Evolutionary conservation across 225 moss, liverwort and hornwort species (phyloP).

Genomic region (Sphagnum contortum): DNA sequence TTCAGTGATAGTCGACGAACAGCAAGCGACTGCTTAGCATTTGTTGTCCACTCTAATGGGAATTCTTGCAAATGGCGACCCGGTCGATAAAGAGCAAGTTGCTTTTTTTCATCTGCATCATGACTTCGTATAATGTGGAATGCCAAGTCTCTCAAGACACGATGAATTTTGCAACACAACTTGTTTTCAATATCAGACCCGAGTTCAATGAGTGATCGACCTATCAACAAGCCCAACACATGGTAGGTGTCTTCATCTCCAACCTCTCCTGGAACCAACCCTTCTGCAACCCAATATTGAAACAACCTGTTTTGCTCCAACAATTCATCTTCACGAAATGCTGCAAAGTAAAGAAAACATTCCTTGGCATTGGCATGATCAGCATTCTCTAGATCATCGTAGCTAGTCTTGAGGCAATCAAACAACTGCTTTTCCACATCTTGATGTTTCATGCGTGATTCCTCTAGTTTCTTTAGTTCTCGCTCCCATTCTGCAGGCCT

Average conservation of each 20-base stretch:
- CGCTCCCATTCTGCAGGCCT: not conserved
- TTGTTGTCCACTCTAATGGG: slow-evolving; percentile 3
- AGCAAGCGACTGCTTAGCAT: not conserved
- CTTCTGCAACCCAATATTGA: slow-evolving; percentile 10
- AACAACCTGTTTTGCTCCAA: not conserved
- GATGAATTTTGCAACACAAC: slow-evolving; percentile 5
- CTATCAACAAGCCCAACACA: slow-evolving; percentile 4
- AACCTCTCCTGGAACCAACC: slow-evolving; percentile 5
- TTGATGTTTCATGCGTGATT: slow-evolving; percentile 4
- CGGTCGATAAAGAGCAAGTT: not conserved
- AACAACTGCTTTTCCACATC: slow-evolving; percentile 12
- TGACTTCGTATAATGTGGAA: slow-evolving; percentile 3
- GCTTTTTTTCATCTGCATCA: not conserved
- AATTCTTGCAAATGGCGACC: slow-evolving; percentile 3
- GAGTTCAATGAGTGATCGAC: slow-evolving; percentile 4
- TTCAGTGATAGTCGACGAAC: slow-evolving; percentile 2
- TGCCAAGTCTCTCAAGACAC: slow-evolving; percentile 10
- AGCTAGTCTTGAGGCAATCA: slow-evolving; percentile 9
- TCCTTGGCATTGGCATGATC: slow-evolving; percentile 2
- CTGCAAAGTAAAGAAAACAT: slow-evolving; percentile 16
- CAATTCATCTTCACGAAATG: slow-evolving; percentile 3
- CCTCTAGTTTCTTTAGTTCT: too few species aligned
- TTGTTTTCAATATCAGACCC: not conserved
- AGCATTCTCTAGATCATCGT: slow-evolving; percentile 11
- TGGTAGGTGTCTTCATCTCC: slow-evolving; percentile 1